Evolutionary conservation across 2,329 filamentous ascomycete species (phyloP), one percentile per base, ranked within the genome.

Genomic region (Paracamarosporium sp.): DNA sequence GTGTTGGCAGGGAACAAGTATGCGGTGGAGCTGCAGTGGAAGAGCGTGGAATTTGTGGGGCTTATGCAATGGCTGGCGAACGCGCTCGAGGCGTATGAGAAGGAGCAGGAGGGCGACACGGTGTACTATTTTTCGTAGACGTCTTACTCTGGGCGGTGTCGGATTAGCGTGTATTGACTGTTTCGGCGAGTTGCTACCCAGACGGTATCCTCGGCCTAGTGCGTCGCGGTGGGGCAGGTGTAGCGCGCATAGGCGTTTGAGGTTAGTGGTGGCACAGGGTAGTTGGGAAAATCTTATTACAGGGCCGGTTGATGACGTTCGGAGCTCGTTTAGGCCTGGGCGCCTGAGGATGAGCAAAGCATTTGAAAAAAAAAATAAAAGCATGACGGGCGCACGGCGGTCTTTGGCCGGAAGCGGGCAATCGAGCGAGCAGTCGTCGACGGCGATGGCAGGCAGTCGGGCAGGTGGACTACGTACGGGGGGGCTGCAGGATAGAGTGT

Each of bases 11-110:
- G 72, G 12, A 65, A 68, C 24, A 72, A 67, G 53, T 70, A 70
- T 53, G 68, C 69, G 13, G 64, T 65, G 28, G 71, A 72, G 53
- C 66, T 74, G 68, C 65, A 65, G 35, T 75, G 72, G 72, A 67
- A 65, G 53, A 52, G 54, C 13, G 56, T 74, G n/a, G 70, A 74
- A 20, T 73, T 73, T 33, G 69, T 65, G 7, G 67, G 60, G 25
- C 63, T 65, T 3, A 63, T 75, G 53, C 57, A 58, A 22, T 74
- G 72, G 72, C 55, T 75, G 22, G 61, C 61, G 9, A 66, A 69
- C 24, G 65, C 69, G 36, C 55, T 74, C 38, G 65, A 73, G 46
- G 57, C 56, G 7, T 74, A 70, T 53, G 63, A 63, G 15, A 65
- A 71, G 53, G 68, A 69, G 35, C 70, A 73, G 56, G 66, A 73